Evolutionary conservation across 768 basidiomycete species (phyloP).

Genomic region (Pisolithus orientalis): DNA sequence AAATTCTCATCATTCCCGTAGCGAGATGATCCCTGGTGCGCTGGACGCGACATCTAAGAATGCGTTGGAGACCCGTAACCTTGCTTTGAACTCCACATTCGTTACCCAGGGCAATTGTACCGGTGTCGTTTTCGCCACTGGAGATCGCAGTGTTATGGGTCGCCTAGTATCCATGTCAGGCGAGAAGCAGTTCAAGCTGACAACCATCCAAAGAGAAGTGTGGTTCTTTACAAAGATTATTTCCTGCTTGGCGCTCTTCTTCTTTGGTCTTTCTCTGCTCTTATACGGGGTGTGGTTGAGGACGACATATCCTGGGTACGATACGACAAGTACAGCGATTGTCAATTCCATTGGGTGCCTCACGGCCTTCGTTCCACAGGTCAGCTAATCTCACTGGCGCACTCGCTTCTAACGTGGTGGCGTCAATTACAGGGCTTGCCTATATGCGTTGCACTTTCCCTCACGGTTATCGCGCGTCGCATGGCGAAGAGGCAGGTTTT

Average conservation of each 20-base stretch:
- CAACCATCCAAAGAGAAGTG: slow-evolving; percentile 42
- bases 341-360: slow-evolving; percentile 34
- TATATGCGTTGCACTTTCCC: slow-evolving; percentile 42
- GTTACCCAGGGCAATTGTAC: slow-evolving; percentile 36
- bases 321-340: slow-evolving; percentile 28
- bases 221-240: slow-evolving; percentile 51
- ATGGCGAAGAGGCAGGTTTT: slow-evolving; percentile 43
- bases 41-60: slow-evolving; percentile 43
- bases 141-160: slow-evolving; percentile 43
- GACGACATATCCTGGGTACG: slow-evolving; percentile 27
- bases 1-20: slow-evolving; percentile 5
- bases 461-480: slow-evolving; percentile 43
- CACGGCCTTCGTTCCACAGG: slow-evolving; percentile 38
- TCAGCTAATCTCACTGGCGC: not conserved
- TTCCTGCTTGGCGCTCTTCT: slow-evolving; percentile 32
- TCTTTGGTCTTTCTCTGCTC: slow-evolving; percentile 36
- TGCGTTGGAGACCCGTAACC: slow-evolving; percentile 39
- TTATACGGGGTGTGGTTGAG: slow-evolving; percentile 38
- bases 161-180: slow-evolving; percentile 50
- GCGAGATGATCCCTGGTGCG: slow-evolving; percentile 39
- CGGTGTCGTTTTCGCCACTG: slow-evolving; percentile 37
- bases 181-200: slow-evolving; percentile 39
- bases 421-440: slow-evolving; percentile 27
- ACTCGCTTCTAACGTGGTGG: not conserved
- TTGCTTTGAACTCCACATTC: slow-evolving; percentile 43